Base-by-base conservation (phyloP, 78 protist genomes). In the Polysphondylium violaceum region DNA sequence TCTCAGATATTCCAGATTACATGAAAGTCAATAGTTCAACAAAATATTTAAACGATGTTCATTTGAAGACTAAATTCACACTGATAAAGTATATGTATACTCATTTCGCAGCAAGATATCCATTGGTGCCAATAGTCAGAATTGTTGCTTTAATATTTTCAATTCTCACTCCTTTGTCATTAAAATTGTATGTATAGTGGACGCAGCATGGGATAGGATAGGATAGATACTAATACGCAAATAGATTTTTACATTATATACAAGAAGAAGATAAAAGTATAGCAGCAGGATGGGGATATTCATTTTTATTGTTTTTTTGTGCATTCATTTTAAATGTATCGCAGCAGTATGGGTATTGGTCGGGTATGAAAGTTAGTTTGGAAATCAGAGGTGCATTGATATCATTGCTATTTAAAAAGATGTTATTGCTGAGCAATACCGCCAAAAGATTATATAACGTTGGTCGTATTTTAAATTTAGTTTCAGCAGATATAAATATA, bases 401-500 rank as follows among this genome's bases (percentile, higher is more conserved):
- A 44, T 29, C 53, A 0, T 35, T 69, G 3, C 40, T 78, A 7
- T 78, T 65, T 78, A 44, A 65, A 47, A 78, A 78, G 72, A 78
- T 78, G 67, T 47, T 68, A 16, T 31, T 51, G 9, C 50, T 78
- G 2, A 43, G 47, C 8, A 78, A 78, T 65, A 14, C 21, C 2
- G 41, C 88, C 16, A 63, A 31, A 51, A 43, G 74, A 25, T 9
- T 11, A 2, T 78, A 31, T n/a, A 27, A 25, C 31, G 12, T 19
- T 55, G 88, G 88, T 2, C 33, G 56, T 44, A 50, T 78, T 12
- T 50, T 78, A 60, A 78, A 78, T 78, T 36, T 78, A 36, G 36
- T 78, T n/a, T 17, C 67, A 31, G 75, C 51, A 0, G 88, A 78
- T 78, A 33, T 69, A 6, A 75, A 78, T 47, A n/a, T 40, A 4